Percentiles rank a stretch among this genome's conserved stretches.
phyloP scores from a whole-genome alignment of 2,329 filamentous ascomycete genomes.

The Aspergillus glaucus region DNA sequence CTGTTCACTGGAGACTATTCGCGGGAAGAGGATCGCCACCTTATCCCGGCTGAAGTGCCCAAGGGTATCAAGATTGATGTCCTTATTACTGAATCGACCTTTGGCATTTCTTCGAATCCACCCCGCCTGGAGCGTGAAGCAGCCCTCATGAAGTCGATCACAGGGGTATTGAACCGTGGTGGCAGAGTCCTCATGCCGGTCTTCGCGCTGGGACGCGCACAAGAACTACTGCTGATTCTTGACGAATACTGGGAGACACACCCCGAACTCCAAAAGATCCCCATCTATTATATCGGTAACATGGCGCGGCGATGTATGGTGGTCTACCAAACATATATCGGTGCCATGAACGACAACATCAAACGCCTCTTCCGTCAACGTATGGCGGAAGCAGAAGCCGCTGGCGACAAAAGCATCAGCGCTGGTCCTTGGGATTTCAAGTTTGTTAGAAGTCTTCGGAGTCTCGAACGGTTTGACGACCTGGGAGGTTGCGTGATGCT shows the following conservation, averaged over 20 bases:
- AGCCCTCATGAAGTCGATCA: conserved; percentile 92
- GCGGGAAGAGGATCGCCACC: conserved; percentile 86
- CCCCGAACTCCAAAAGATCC: conserved; percentile 76
- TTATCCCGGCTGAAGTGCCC: conserved; percentile 89
- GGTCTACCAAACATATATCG: conserved; percentile 96
- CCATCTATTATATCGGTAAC: conserved; percentile 96
- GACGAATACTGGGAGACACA: conserved; percentile 97
- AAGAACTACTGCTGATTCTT: conserved; percentile 87
- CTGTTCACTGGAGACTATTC: conserved; percentile 98
- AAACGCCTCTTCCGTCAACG: conserved; percentile 88
- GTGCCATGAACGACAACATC: conserved; percentile 99
- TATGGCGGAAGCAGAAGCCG: conserved; percentile 82
- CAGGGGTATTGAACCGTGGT: conserved; percentile 80
- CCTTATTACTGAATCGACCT: conserved; percentile 94
- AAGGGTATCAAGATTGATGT: conserved; percentile 88
- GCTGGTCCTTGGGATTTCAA: conserved; percentile 91
- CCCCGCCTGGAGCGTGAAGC: conserved; percentile 87
- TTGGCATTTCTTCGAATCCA: conserved; percentile 89
- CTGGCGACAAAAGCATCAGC: conserved; percentile 64
- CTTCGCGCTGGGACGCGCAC: conserved; percentile 86
- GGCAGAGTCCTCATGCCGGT: conserved; percentile 92
- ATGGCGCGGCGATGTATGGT: conserved; percentile 96
- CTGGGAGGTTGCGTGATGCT: conserved; percentile 95
- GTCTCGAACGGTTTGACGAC: conserved; percentile 91
- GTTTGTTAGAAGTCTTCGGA: conserved; percentile 86